These are phyloP conservation scores for Cafeteria roenbergensis DNA, from an alignment of 108 stramenopile genomes.

Conservation along the genomic window DNA sequence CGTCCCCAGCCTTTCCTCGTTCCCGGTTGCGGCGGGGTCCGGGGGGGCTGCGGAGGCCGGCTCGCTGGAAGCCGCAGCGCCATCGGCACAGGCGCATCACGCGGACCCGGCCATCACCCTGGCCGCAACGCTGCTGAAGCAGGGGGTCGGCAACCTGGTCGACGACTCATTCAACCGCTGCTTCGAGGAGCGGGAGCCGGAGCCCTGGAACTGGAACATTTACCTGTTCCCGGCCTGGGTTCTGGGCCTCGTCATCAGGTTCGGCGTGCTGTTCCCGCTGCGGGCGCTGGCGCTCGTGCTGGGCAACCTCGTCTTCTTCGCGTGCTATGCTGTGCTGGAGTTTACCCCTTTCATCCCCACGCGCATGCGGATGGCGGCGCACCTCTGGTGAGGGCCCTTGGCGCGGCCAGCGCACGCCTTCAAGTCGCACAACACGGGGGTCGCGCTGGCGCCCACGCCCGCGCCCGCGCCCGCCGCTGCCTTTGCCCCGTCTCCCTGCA, in stretches of 20 bases:
- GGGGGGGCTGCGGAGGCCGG: too few species aligned
- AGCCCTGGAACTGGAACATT: constrained; percentile 25
- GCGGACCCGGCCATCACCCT: too few species aligned
- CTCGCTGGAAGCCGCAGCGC: not conserved
- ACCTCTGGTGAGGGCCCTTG: too few species aligned
- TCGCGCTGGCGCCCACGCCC: not conserved
- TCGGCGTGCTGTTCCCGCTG: constrained; percentile 19
- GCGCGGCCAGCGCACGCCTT: too few species aligned
- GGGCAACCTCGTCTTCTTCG: constrained; percentile 12
- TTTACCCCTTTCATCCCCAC: not conserved
- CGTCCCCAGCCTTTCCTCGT: not conserved
- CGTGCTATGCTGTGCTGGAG: not conserved
- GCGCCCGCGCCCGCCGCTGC: too few species aligned
- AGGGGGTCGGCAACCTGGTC: constrained; percentile 11
- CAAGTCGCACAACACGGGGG: too few species aligned
- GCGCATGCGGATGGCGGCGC: not conserved
- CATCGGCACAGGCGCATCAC: not conserved
- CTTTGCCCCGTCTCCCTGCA: not conserved
- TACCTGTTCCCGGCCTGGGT: constrained; percentile 19
- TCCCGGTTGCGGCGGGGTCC: too few species aligned
- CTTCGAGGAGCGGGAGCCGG: constrained; percentile 4
- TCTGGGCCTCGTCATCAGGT: constrained; percentile 16
- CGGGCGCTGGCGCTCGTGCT: constrained; percentile 1
- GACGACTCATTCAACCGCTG: constrained; percentile 20
- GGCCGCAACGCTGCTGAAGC: constrained; percentile 5